These are phyloP conservation scores for Nitzschia putrida DNA, from an alignment of 108 stramenopile genomes.

Conservation along the genomic window DNA sequence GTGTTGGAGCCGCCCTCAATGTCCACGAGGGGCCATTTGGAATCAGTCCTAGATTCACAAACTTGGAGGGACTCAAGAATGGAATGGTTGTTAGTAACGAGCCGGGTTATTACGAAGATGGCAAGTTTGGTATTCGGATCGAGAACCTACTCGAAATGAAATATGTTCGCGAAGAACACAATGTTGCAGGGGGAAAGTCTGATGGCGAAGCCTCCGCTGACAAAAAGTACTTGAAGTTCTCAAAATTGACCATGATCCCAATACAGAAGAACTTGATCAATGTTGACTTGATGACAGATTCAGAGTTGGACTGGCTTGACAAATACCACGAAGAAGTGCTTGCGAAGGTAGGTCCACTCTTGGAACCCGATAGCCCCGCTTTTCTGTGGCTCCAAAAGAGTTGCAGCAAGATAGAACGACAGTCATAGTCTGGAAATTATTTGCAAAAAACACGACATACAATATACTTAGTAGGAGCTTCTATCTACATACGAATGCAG, in stretches of 20 bases:
- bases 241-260: slow-evolving; percentile 85
- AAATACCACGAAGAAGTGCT: slow-evolving; percentile 79
- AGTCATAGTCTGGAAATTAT: slow-evolving; percentile 3
- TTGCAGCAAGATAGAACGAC: slow-evolving; percentile 66
- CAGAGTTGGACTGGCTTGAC: slow-evolving; percentile 89
- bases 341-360: slow-evolving; percentile 70
- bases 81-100: slow-evolving; percentile 98
- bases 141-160: slow-evolving; percentile 85
- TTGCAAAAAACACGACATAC: background rate
- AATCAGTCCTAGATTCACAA: slow-evolving; percentile 72
- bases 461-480: background rate
- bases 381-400: slow-evolving; percentile 76
- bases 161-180: slow-evolving; percentile 38
- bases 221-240: slow-evolving; percentile 82
- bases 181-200: slow-evolving; percentile 32
- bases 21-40: slow-evolving; percentile 96
- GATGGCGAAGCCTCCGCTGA: slow-evolving; percentile 29
- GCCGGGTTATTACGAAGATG: slow-evolving; percentile 97
- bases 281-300: slow-evolving; percentile 58
- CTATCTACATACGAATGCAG: slow-evolving; percentile 14
- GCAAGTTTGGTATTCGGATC: slow-evolving; percentile 94
- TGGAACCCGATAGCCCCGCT: slow-evolving; percentile 69
- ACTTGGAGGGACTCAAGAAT: slow-evolving; percentile 74
- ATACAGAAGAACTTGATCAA: slow-evolving; percentile 89
- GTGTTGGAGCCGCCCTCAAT: slow-evolving; percentile 94